Evolutionary conservation across 1,139 yeast genomes (phyloP).

Genomic region (Blastobotrys ciferrii): DNA sequence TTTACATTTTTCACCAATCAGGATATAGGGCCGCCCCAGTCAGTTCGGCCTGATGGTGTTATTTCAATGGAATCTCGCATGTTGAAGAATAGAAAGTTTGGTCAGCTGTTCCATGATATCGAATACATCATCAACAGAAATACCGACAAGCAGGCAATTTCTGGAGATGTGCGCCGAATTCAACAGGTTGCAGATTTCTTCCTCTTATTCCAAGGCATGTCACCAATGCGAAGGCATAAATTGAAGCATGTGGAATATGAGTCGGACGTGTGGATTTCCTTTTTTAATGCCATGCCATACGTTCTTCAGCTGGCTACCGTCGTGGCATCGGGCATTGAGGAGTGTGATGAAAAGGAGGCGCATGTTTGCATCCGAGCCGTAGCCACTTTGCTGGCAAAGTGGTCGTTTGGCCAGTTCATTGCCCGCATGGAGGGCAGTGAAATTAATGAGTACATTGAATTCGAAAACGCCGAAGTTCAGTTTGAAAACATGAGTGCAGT

Average conservation of each 20-base stretch:
- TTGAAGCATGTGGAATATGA: conserved; percentile 88
- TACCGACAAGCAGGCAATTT: conserved; percentile 45
- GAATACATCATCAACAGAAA: conserved; percentile 76
- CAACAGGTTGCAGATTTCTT: conserved; percentile 60
- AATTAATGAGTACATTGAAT: conserved; percentile 18
- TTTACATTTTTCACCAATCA: conserved; percentile 63
- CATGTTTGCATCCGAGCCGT: conserved; percentile 28
- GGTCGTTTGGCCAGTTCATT: conserved; percentile 31
- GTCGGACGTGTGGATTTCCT: conserved; percentile 78
- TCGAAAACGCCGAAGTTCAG: conserved; percentile 12
- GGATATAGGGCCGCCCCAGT: conserved; percentile 49
- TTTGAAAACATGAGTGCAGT: conserved; percentile 15
- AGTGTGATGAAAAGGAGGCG: conserved; percentile 24
- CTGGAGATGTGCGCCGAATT: conserved; percentile 36
- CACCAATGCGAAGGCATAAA: conserved; percentile 74
- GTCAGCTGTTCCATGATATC: conserved; percentile 80
- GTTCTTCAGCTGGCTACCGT: conserved; percentile 39
- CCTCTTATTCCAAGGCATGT: conserved; percentile 74
- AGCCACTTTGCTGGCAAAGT: conserved; percentile 28
- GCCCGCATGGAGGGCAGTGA: conserved; percentile 22
- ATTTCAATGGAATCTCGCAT: conserved; percentile 37
- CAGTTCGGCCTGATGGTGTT: conserved; percentile 39
- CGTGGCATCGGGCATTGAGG: conserved; percentile 37
- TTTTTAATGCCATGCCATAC: conserved; percentile 66
- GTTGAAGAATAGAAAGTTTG: conserved; percentile 76